A percentile compares a stretch with the other conserved stretches of the same genome.
Conservation (phyloP, 805 yeast genomes). For the Saturnispora hagleri region DNA sequence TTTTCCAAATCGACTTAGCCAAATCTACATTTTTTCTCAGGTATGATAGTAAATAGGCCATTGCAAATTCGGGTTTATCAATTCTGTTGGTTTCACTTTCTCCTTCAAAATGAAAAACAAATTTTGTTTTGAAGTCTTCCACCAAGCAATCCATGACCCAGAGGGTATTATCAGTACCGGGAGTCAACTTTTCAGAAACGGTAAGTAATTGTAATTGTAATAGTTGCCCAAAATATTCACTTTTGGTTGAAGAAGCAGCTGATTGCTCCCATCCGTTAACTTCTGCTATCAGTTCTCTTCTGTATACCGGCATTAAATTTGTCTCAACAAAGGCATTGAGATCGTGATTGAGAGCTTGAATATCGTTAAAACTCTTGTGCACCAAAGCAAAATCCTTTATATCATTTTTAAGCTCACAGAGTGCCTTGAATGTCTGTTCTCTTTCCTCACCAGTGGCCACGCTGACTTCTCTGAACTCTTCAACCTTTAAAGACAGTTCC, state of each 20-base stretch:
- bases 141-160: conserved; percentile 44
- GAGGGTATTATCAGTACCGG: conserved; percentile 33
- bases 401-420: background rate
- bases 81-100: conserved; percentile 50
- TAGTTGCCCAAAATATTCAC: conserved; percentile 6
- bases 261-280: conserved; percentile 5
- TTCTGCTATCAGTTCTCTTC: background rate
- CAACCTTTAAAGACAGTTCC: background rate
- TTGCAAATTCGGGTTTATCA: conserved; percentile 67
- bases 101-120: conserved; percentile 52
- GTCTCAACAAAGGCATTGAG: background rate
- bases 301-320: background rate
- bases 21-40: conserved; percentile 23
- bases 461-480: conserved; percentile 8
- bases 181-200: conserved; percentile 19
- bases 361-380: background rate
- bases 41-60: conserved; percentile 40
- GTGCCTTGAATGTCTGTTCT: background rate
- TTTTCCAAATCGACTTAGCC: conserved; percentile 17
- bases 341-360: background rate
- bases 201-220: conserved; percentile 26
- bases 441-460: background rate
- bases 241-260: background rate
- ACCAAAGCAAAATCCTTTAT: background rate
- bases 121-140: conserved; percentile 38